Base-by-base conservation (phyloP, 805 yeast genomes). In the Saccharomycopsis malanga region DNA sequence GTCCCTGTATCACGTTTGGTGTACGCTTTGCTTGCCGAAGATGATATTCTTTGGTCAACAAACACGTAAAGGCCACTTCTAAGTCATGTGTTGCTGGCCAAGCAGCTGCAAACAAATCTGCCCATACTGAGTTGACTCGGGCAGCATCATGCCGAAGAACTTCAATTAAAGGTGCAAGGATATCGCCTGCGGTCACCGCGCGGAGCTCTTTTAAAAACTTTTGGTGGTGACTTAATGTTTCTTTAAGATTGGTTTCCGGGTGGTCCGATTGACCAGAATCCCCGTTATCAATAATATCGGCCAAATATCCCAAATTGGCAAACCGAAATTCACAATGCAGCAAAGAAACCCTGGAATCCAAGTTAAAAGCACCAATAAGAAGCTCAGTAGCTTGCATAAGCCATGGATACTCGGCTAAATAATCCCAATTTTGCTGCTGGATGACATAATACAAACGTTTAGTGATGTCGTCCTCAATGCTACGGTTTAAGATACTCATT, bases 361-460 rank as follows among this genome's bases (percentile, higher is more conserved):
- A 62, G 48, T 81, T 82, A 54, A 86, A 78, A 0, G 95, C 73
- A 0, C 93, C 95, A 58, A 83, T 86, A 4, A 93, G 65, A 29
- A 94, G 64, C 60, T 91, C 96, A 15, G 87, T 69, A 0, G 95
- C 98, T 61, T 93, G 98, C 61, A 87, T 87, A 52, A 91, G 66
- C 98, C 98, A 93, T 36, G 88, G 85, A 57, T 84, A 84, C 54
- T 91, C 98, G 1, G 95, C 88, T 32, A 93, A 67, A 54, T 76
- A 83, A 60, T 94, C 98, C 99, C 99, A 93, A 58, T 87, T 91
- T 61, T 93, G 99, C 57, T 91, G 97, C 35, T 91, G 70, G 17
- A 93, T 74, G 7, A 91, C 81, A 56, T 93, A 94, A 54, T 82
- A 79, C 34, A 93, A 67, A 48, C 98, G 72, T 61, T 86, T 87